phyloP scores from a whole-genome alignment of 1,284 basidiomycete species.

The Boletus subluridellus region DNA sequence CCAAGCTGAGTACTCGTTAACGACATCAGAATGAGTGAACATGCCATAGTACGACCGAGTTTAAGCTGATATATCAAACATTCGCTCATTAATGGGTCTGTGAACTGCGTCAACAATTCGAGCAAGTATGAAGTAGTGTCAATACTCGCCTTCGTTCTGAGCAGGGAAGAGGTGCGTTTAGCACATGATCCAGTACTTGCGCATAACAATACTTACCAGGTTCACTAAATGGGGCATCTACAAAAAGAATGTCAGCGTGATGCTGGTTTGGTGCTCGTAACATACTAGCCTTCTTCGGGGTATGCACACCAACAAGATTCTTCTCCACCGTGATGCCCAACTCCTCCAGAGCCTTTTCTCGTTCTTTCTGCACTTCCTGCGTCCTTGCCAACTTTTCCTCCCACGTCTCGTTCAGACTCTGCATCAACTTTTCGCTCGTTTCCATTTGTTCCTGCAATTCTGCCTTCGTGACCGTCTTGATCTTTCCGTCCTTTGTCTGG shows the following conservation, averaged over 20 bases:
- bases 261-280: conserved; percentile 2
- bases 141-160: conserved; percentile 72
- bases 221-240: conserved; percentile 95
- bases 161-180: conserved; percentile 10
- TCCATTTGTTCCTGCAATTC: conserved; percentile 97
- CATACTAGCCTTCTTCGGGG: conserved; percentile 84
- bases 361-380: conserved; percentile 91
- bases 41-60: conserved; percentile 74
- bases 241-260: conserved; percentile 15
- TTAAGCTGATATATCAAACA: conserved; percentile 96
- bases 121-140: conserved; percentile 4
- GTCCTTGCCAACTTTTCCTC: conserved; percentile 93
- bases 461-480: conserved; percentile 95
- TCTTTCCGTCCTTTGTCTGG: conserved; percentile 87
- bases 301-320: conserved; percentile 92
- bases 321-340: conserved; percentile 97
- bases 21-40: conserved; percentile 8
- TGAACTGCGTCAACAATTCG: conserved; percentile 19
- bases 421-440: conserved; percentile 95
- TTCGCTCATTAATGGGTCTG: conserved; percentile 87
- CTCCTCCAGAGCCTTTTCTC: conserved; percentile 96
- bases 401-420: conserved; percentile 95
- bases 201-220: conserved; percentile 55
- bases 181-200: conserved; percentile 10
- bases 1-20: conserved; percentile 15